Conservation (phyloP, 805 yeast genomes). For the Phaffomyces opuntiae region DNA sequence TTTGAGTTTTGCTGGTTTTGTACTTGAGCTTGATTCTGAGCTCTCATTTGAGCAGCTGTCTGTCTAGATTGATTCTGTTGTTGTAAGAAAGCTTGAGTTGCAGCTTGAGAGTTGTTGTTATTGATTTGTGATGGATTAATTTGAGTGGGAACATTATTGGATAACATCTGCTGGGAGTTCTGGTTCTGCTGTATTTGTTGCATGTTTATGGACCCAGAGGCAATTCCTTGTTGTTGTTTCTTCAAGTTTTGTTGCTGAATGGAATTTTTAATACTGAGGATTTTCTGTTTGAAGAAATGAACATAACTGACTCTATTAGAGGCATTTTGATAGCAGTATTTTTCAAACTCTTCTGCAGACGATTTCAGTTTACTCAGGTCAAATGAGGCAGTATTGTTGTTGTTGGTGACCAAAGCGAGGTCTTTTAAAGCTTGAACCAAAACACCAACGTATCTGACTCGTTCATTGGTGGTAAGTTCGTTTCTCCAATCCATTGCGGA, state of each 20-base stretch:
- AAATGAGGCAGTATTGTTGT: conserved; percentile 11
- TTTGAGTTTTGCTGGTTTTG: conserved; percentile 15
- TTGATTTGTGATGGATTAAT: conserved; percentile 4
- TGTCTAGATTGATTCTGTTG: conserved; percentile 46
- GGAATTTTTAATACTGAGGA: conserved; percentile 19
- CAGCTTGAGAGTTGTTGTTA: not conserved
- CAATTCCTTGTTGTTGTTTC: conserved; percentile 34
- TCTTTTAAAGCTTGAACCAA: conserved; percentile 20
- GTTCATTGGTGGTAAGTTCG: conserved; percentile 17
- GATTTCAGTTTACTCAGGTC: conserved; percentile 39
- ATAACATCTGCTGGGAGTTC: conserved; percentile 15
- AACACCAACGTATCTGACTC: conserved; percentile 19
- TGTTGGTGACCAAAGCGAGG: conserved; percentile 13
- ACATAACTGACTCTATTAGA: conserved; percentile 52
- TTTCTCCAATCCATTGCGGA: conserved; percentile 22
- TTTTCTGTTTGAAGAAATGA: conserved; percentile 31
- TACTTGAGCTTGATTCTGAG: conserved; percentile 9
- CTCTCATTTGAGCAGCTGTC: conserved; percentile 38
- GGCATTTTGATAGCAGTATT: conserved; percentile 53
- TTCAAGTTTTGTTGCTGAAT: conserved; percentile 16
- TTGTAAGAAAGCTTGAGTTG: conserved; percentile 31
- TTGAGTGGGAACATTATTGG: not conserved
- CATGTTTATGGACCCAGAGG: conserved; percentile 16
- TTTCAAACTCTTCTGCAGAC: conserved; percentile 67
- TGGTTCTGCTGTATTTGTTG: conserved; percentile 26